A percentile compares a stretch with the other conserved stretches of the same genome.
Conservation (phyloP, 139 green algal species). For the Zygnema circumcarinatum region DNA sequence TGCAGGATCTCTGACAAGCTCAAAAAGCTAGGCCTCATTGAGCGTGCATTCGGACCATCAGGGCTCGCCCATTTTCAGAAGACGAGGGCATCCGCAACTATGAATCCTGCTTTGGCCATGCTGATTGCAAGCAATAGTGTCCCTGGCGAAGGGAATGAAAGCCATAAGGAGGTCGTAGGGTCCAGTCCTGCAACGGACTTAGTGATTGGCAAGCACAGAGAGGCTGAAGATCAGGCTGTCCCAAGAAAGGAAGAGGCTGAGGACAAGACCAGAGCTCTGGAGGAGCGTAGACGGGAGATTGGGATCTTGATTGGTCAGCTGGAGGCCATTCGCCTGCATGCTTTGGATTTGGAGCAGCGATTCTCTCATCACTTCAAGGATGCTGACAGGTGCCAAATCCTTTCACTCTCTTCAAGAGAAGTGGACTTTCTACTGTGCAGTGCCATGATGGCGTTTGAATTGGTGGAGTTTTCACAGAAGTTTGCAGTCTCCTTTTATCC, state of each 20-base stretch:
- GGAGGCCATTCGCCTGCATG: constrained; percentile 30
- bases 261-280: neutral
- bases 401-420: constrained; percentile 13
- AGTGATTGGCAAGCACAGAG: neutral
- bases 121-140: neutral
- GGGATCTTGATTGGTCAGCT: constrained; percentile 24
- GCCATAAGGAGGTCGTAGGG: neutral
- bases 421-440: too few species aligned
- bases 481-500: too few species aligned
- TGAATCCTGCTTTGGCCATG: neutral
- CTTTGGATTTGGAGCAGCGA: constrained; percentile 29
- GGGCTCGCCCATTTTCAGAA: neutral
- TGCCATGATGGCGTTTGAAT: too few species aligned
- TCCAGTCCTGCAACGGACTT: neutral
- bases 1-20: neutral
- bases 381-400: constrained; percentile 8
- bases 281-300: constrained; percentile 21
- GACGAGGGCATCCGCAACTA: neutral
- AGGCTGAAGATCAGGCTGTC: neutral
- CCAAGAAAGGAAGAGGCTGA: neutral
- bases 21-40: neutral
- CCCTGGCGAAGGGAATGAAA: neutral
- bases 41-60: neutral
- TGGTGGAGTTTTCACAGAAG: too few species aligned
- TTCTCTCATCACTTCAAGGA: neutral